A percentile compares a stretch with the other conserved stretches of the same genome.
Evolutionary conservation across 2,329 filamentous ascomycete species (phyloP).

Genomic region (Dissoconium aciculare): DNA sequence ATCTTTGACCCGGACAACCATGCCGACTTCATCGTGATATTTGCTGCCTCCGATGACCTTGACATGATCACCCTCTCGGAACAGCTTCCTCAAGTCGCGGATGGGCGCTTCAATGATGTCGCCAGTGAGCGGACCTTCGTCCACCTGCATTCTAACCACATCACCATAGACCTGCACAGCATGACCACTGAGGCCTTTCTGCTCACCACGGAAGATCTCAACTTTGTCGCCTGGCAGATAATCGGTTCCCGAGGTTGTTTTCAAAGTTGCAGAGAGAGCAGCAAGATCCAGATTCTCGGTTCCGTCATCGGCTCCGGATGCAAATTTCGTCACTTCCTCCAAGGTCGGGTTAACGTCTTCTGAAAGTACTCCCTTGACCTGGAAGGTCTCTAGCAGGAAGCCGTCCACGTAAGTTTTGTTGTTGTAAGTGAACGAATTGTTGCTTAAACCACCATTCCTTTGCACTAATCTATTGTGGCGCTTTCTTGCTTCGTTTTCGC

Average conservation of each 20-base stretch:
- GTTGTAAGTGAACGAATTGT: slow-evolving; percentile 69
- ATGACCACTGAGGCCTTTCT: slow-evolving; percentile 76
- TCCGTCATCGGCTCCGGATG: slow-evolving; percentile 75
- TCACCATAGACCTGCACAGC: slow-evolving; percentile 77
- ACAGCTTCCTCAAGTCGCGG: slow-evolving; percentile 82
- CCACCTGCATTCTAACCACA: slow-evolving; percentile 78
- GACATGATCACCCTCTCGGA: slow-evolving; percentile 88
- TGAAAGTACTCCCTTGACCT: slow-evolving; percentile 69
- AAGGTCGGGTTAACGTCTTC: slow-evolving; percentile 85
- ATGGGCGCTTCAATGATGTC: slow-evolving; percentile 85
- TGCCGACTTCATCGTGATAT: slow-evolving; percentile 88
- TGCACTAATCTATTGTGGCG: slow-evolving; percentile 53
- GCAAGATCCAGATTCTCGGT: slow-evolving; percentile 87
- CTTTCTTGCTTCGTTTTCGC: slow-evolving; percentile 82
- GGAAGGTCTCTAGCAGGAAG: slow-evolving; percentile 86
- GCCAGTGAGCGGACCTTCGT: slow-evolving; percentile 65
- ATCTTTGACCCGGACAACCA: slow-evolving; percentile 85
- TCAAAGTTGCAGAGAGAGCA: slow-evolving; percentile 76
- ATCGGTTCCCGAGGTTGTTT: slow-evolving; percentile 64
- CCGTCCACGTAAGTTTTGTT: slow-evolving; percentile 84
- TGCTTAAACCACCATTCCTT: slow-evolving; percentile 32
- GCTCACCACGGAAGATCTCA: slow-evolving; percentile 89
- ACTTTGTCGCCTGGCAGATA: slow-evolving; percentile 93
- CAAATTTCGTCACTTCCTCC: slow-evolving; percentile 92
- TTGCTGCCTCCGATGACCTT: slow-evolving; percentile 95